These are phyloP conservation scores for Hymenoscyphus occultus DNA, from an alignment of 2,329 filamentous ascomycete species.

Conservation along the genomic window DNA sequence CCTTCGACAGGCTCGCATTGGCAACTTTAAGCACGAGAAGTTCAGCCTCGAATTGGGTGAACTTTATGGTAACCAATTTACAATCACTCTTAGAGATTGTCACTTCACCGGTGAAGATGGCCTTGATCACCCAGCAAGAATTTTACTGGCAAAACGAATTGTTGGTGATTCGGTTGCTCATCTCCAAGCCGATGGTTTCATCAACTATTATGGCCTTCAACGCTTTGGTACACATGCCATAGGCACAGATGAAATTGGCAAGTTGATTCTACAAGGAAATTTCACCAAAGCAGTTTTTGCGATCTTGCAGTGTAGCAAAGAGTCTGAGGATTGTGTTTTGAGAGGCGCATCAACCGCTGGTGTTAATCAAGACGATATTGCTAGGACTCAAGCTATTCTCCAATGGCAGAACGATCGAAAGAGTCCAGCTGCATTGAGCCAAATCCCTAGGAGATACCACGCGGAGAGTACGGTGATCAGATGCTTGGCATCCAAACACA, in stretches of 20 bases:
- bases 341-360: conserved; percentile 49
- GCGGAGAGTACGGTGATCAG: conserved; percentile 78
- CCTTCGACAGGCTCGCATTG: conserved; percentile 60
- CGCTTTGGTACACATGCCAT: conserved; percentile 87
- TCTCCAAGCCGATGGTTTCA: conserved; percentile 74
- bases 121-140: conserved; percentile 48
- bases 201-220: conserved; percentile 98
- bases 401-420: conserved; percentile 65
- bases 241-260: conserved; percentile 81
- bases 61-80: conserved; percentile 85
- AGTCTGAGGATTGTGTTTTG: conserved; percentile 48
- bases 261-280: conserved; percentile 77
- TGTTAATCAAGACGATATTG: conserved; percentile 71
- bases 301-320: conserved; percentile 70
- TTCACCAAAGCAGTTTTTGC: conserved; percentile 76
- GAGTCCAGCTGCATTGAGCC: conserved; percentile 57
- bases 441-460: conserved; percentile 75
- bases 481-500: conserved; percentile 54
- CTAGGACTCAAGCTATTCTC: conserved; percentile 75
- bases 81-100: conserved; percentile 86
- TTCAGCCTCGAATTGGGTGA: conserved; percentile 77
- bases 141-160: conserved; percentile 45
- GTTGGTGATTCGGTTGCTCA: conserved; percentile 61
- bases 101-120: conserved; percentile 49
- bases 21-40: conserved; percentile 76